Evolutionary conservation across 1,284 basidiomycete species (phyloP).

Genomic region (Apiotrichum mycotoxinovorans): DNA sequence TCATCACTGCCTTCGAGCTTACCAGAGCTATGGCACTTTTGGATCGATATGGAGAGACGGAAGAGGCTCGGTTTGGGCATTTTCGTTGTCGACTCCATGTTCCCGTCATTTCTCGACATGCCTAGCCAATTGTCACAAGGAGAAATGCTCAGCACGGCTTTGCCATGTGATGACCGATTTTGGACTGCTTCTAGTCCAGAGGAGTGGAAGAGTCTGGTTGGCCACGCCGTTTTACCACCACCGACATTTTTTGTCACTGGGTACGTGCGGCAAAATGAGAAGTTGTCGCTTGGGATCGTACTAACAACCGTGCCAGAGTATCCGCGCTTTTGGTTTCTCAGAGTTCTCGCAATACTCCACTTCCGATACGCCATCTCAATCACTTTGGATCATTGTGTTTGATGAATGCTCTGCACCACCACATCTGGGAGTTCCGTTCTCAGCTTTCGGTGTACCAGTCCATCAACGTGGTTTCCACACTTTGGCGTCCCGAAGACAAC

Average conservation of each 20-base stretch:
- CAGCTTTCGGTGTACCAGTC: slow-evolving; percentile 21
- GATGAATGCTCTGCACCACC: slow-evolving; percentile 25
- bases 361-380: slow-evolving; percentile 14
- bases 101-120: slow-evolving; percentile 14
- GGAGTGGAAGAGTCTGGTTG: slow-evolving; percentile 23
- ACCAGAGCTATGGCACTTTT: slow-evolving; percentile 20
- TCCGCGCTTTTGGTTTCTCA: slow-evolving; percentile 1
- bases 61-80: slow-evolving; percentile 27
- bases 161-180: slow-evolving; percentile 27
- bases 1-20: slow-evolving; percentile 1
- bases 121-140: slow-evolving; percentile 25
- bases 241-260: slow-evolving; percentile 21
- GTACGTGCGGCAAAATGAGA: slow-evolving; percentile 9
- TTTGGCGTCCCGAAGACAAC: background rate
- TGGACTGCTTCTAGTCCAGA: slow-evolving; percentile 21
- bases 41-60: slow-evolving; percentile 24
- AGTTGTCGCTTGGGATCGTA: background rate
- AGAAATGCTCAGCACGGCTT: slow-evolving; percentile 24
- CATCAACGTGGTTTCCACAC: background rate
- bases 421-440: slow-evolving; percentile 25
- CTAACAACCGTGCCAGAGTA: background rate
- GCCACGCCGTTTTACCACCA: slow-evolving; percentile 15
- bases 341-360: slow-evolving; percentile 4
- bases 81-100: slow-evolving; percentile 21
- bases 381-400: slow-evolving; percentile 18